These are phyloP conservation scores for Plasmopara viticola DNA, from an alignment of 352 stramenopile species.

Conservation along the genomic window DNA sequence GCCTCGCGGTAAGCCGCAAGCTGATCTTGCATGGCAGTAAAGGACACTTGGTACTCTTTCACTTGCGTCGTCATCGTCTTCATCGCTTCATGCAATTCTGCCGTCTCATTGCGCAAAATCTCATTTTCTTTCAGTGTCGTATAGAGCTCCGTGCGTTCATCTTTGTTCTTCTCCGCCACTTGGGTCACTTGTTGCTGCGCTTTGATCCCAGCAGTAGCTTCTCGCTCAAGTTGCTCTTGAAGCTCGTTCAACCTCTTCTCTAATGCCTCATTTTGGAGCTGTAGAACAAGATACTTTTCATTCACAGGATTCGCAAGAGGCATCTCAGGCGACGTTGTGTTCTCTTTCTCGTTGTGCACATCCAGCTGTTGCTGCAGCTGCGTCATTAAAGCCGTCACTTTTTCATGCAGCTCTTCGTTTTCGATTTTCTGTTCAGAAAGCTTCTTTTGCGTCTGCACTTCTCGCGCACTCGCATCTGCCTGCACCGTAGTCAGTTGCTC, in stretches of 20 bases:
- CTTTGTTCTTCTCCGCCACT: conserved; percentile 35
- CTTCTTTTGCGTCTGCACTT: conserved; percentile 9
- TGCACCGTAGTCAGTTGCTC: conserved; percentile 41
- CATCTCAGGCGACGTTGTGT: conserved; percentile 1
- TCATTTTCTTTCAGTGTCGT: conserved; percentile 63
- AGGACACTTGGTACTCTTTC: conserved; percentile 37
- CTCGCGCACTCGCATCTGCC: conserved; percentile 16
- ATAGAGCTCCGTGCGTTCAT: conserved; percentile 57
- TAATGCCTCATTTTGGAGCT: conserved; percentile 34
- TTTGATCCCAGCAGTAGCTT: conserved; percentile 29
- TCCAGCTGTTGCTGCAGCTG: conserved; percentile 18
- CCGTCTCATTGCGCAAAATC: conserved; percentile 34
- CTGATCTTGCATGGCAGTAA: conserved; percentile 44
- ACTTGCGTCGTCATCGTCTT: conserved; percentile 32
- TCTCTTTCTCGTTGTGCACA: conserved; percentile 1
- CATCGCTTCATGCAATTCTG: conserved; percentile 32
- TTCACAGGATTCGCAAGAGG: conserved; percentile 5
- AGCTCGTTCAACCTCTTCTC: conserved; percentile 33
- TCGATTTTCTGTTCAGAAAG: conserved; percentile 25
- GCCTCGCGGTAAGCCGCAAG: conserved; percentile 43
- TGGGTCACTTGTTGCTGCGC: conserved; percentile 25
- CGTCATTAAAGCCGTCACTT: conserved; percentile 11
- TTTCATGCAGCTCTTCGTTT: conserved; percentile 16
- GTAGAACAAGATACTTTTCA: conserved; percentile 18
- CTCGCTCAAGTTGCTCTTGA: conserved; percentile 24